Conservation (phyloP, 2,329 filamentous ascomycete species). For the Claviceps digitariae region DNA sequence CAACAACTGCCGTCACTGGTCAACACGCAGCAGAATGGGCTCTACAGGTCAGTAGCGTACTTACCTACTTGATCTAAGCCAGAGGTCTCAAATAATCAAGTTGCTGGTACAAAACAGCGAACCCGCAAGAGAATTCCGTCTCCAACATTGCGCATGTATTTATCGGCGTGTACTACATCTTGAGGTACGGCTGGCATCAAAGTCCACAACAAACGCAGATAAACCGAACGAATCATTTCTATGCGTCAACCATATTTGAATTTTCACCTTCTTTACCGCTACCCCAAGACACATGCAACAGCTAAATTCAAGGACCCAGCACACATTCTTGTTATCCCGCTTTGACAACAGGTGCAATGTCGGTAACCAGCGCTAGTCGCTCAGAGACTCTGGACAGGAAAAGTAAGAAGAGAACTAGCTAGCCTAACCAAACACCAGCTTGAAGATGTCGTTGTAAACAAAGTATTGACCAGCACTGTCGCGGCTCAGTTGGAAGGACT, state of each 20-base stretch:
- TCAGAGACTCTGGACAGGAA: neutral
- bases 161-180: neutral
- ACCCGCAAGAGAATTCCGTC: neutral
- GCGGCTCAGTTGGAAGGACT: slow-evolving; percentile 73
- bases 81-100: neutral
- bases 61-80: neutral
- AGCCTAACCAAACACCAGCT: slow-evolving; percentile 57
- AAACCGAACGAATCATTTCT: neutral
- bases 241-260: neutral
- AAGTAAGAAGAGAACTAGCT: neutral
- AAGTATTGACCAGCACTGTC: slow-evolving; percentile 60
- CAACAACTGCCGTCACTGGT: neutral
- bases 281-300: neutral
- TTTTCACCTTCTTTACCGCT: slow-evolving; percentile 2
- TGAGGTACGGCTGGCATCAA: neutral
- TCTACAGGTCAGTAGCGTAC: too few species aligned
- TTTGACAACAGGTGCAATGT: neutral
- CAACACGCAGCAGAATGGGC: neutral
- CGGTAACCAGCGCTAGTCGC: neutral
- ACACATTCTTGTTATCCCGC: neutral
- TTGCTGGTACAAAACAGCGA: neutral
- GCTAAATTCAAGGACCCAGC: neutral
- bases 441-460: slow-evolving; percentile 92
- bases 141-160: too few species aligned
- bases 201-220: neutral